phyloP scores from a whole-genome alignment of 495 filamentous ascomycete species.

The Penicillium soppii region DNA sequence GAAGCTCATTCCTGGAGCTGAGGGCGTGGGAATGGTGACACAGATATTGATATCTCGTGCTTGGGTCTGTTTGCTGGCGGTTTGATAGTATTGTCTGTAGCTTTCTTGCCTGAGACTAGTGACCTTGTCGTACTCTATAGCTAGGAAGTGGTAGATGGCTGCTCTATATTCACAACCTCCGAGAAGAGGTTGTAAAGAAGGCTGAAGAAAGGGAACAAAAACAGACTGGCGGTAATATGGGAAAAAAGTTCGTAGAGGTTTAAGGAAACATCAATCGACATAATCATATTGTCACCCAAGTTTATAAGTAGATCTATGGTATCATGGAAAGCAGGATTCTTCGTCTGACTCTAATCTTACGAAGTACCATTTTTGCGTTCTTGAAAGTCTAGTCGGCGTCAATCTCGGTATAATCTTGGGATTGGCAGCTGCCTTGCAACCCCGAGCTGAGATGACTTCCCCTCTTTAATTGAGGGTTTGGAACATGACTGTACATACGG shows the following conservation, averaged over 20 bases:
- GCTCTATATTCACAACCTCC: too few species aligned
- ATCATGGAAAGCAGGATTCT: too few species aligned
- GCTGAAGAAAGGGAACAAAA: too few species aligned
- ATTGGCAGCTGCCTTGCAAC: not conserved
- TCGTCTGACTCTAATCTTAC: not conserved
- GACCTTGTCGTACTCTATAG: not conserved
- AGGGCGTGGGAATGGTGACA: constrained; percentile 2
- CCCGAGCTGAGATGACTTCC: not conserved
- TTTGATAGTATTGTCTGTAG: not conserved
- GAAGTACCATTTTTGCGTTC: too few species aligned
- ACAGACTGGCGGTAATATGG: too few species aligned
- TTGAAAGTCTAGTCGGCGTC: not conserved
- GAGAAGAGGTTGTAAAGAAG: too few species aligned
- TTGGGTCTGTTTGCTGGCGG: not conserved
- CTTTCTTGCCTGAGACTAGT: not conserved
- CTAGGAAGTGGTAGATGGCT: not conserved
- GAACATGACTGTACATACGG: constrained; percentile 5
- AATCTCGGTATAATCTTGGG: not conserved
- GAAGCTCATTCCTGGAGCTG: constrained; percentile 1
- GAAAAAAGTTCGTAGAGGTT: too few species aligned
- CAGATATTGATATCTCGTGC: not conserved
- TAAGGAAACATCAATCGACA: too few species aligned
- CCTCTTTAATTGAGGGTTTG: constrained; percentile 1
- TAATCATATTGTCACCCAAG: too few species aligned
- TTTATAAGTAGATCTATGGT: too few species aligned